Evolutionary conservation across 176 grass and related monocot genomes (phyloP).

Genomic region (Microstegium vimineum): DNA sequence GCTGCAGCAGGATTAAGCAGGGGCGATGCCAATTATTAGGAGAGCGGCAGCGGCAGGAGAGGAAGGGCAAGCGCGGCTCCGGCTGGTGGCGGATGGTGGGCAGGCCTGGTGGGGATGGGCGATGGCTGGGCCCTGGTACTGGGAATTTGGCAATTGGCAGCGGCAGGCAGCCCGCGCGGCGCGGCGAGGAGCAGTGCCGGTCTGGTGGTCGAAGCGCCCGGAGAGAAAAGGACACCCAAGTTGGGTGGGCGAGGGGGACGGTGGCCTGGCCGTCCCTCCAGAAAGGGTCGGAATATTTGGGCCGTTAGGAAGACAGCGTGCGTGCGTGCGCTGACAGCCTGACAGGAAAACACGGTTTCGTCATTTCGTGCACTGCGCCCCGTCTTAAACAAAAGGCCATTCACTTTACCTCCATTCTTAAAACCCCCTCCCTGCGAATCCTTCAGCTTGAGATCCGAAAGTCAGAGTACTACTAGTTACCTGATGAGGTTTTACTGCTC

Average conservation of each 20-base stretch:
- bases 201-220: not conserved
- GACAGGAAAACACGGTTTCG: not conserved
- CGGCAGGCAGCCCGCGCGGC: not conserved
- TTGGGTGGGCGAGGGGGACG: not conserved
- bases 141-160: slow-evolving; percentile 10
- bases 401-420: not conserved
- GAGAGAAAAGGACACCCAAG: slow-evolving; percentile 20
- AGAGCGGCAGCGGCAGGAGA: not conserved
- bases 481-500: no score
- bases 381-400: not conserved
- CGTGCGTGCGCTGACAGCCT: no score
- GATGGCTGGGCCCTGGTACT: no score
- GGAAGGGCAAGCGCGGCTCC: not conserved
- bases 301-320: not conserved
- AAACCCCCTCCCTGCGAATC: no score
- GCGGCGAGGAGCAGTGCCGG: not conserved
- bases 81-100: slow-evolving; percentile 20
- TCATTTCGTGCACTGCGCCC: not conserved
- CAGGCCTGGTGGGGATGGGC: not conserved
- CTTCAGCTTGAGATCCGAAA: no score
- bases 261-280: no score
- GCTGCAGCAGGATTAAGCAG: not conserved
- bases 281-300: slow-evolving; percentile 17
- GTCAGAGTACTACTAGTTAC: no score
- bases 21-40: slow-evolving; percentile 25